These are phyloP conservation scores for Pseudonitzschia pungens DNA, from an alignment of 108 stramenopile genomes.

Conservation along the genomic window DNA sequence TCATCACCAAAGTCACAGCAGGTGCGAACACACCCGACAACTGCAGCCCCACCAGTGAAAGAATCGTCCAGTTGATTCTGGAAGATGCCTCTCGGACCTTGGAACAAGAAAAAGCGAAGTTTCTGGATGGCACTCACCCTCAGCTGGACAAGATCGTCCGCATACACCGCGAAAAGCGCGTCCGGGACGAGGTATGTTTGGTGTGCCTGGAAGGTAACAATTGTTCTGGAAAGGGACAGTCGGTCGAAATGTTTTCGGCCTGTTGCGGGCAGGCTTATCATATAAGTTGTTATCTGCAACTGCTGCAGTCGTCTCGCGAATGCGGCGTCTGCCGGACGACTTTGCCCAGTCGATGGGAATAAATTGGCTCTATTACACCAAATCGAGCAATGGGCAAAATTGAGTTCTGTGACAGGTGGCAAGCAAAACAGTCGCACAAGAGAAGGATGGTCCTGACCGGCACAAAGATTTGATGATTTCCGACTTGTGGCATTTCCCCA, in stretches of 20 bases:
- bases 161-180: not conserved
- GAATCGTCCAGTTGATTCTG: not conserved
- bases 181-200: not conserved
- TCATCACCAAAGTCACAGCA: no score
- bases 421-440: no score
- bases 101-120: not conserved
- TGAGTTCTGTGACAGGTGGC: no score
- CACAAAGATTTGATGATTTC: no score
- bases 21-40: no score
- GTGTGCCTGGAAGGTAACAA: not conserved
- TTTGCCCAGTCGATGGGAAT: not conserved
- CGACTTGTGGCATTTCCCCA: no score
- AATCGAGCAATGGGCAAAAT: not conserved
- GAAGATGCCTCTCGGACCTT: not conserved
- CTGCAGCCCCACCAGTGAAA: not conserved
- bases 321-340: not conserved
- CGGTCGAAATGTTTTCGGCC: not conserved
- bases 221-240: not conserved
- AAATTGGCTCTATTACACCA: no score
- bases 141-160: not conserved
- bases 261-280: slow-evolving; percentile 4
- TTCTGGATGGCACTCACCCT: not conserved
- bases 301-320: not conserved
- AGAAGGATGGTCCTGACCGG: no score
- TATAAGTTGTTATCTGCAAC: not conserved